These are phyloP conservation scores for Emmonsia crescens DNA, from an alignment of 2,329 filamentous ascomycete species.

Conservation along the genomic window DNA sequence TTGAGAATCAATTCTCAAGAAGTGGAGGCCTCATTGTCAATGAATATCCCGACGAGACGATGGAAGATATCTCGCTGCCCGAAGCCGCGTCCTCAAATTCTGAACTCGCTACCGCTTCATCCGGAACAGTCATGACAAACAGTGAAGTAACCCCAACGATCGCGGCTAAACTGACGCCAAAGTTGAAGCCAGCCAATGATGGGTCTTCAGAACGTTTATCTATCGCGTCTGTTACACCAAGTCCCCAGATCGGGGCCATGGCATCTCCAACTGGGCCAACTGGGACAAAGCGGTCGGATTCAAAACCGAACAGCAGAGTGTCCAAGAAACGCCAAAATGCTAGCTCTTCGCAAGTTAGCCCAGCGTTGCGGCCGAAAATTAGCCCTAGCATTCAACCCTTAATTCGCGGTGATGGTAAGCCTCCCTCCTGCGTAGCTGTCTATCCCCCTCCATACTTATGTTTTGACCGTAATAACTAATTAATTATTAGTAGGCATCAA, in stretches of 20 bases:
- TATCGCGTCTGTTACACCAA: slow-evolving; percentile 35
- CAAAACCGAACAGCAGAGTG: slow-evolving; percentile 40
- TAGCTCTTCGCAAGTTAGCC: slow-evolving; percentile 67
- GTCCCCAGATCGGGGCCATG: slow-evolving; percentile 44
- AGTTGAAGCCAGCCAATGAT: slow-evolving; percentile 18
- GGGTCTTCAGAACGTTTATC: slow-evolving; percentile 19
- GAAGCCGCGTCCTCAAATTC: slow-evolving; percentile 52
- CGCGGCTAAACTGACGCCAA: slow-evolving; percentile 54
- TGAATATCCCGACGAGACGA: slow-evolving; percentile 43
- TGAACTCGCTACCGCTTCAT: slow-evolving; percentile 36
- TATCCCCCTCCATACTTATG: slow-evolving; percentile 1
- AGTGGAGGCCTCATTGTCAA: slow-evolving; percentile 27
- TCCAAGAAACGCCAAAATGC: slow-evolving; percentile 61
- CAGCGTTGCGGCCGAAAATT: slow-evolving; percentile 76
- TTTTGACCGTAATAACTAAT: not conserved
- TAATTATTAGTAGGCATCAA: slow-evolving; percentile 30
- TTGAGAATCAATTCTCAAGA: slow-evolving; percentile 26
- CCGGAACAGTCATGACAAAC: slow-evolving; percentile 38
- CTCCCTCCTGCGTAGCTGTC: slow-evolving; percentile 16
- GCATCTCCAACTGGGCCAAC: slow-evolving; percentile 39
- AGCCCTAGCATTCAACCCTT: slow-evolving; percentile 91
- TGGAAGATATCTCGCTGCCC: slow-evolving; percentile 60
- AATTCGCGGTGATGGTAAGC: slow-evolving; percentile 57
- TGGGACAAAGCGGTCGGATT: slow-evolving; percentile 34
- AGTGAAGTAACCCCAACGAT: slow-evolving; percentile 44